Evolutionary conservation across 257 asterid species (phyloP), one percentile per base, ranked within the genome.

Genomic region (Eucommia ulmoides): DNA sequence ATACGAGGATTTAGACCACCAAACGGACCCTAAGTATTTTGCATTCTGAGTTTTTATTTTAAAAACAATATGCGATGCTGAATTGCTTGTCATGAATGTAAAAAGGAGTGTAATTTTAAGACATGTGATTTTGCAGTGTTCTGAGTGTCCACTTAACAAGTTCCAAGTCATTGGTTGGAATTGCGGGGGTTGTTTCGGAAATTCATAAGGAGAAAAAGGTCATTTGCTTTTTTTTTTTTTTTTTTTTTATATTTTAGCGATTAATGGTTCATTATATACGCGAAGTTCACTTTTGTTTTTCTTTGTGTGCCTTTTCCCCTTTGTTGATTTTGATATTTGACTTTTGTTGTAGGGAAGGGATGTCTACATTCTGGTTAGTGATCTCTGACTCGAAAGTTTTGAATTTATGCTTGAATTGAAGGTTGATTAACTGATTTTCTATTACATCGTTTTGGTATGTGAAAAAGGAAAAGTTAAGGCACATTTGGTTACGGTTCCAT

Each of bases 281-380:
- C n/a, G n/a, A n/a, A n/a, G n/a, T n/a, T n/a, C n/a, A n/a, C n/a
- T n/a, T n/a, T n/a, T n/a, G n/a, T n/a, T n/a, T n/a, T n/a, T n/a
- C n/a, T n/a, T n/a, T n/a, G n/a, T n/a, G n/a, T n/a, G n/a, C n/a
- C n/a, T n/a, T n/a, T n/a, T n/a, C n/a, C n/a, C n/a, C n/a, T n/a
- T n/a, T n/a, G n/a, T n/a, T n/a, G n/a, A n/a, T n/a, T n/a, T n/a
- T n/a, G n/a, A n/a, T n/a, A n/a, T n/a, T n/a, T n/a, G n/a, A n/a
- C n/a, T n/a, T n/a, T n/a, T n/a, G n/a, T 69, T 78, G 78, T 92
- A 91, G 96, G 96, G 99, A 60, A 67, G 99, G 72, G 93, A 91
- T 62, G 85, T 81, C 63, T 91, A 86, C 70, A 81, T 91, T 56
- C 77, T 91, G 95, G 99, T 91, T 58, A 68, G 88, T 67, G 42